Evolutionary conservation across 2,329 filamentous ascomycete species (phyloP), one percentile per base, ranked within the genome.

Genomic region (Colletotrichum sansevieriae): DNA sequence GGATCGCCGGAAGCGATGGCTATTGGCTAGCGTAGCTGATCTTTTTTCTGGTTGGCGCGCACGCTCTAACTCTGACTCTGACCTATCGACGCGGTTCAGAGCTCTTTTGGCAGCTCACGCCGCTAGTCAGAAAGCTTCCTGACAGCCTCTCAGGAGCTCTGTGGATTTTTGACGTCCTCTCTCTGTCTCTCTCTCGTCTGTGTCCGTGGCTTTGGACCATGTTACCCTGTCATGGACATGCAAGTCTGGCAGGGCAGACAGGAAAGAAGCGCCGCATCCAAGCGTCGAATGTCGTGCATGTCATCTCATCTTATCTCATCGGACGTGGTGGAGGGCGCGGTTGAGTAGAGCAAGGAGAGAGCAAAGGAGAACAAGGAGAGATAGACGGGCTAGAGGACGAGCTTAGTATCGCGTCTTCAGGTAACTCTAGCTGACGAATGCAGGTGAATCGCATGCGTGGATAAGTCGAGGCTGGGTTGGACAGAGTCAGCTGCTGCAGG

Each of bases 1-100:
- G 22, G 55, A 65, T 69, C 62, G 66, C 66, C 66, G 66, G 62
- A 25, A 25, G 22, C 22, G 22, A 25, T 25, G n/a, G n/a, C n/a
- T n/a, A n/a, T n/a, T n/a, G n/a, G n/a, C n/a, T n/a, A n/a, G n/a
- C n/a, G n/a, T n/a, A n/a, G n/a, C n/a, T n/a, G n/a, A n/a, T n/a
- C n/a, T n/a, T n/a, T n/a, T n/a, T n/a, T n/a, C n/a, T n/a, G n/a
- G n/a, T n/a, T n/a, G n/a, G n/a, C n/a, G n/a, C n/a, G n/a, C n/a
- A n/a, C n/a, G n/a, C n/a, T n/a, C n/a, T n/a, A n/a, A 22, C 58
- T 43, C 33, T 22, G 25, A 25, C 25, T 25, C 25, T 25, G 25
- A 25, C 12, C 44, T 39, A 3, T 39, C 35, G 35, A 39, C 35
- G 29, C 29, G 56, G 18, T 61, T 12, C 11, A 12, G 51, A 37